These are phyloP conservation scores for Salix dunnii DNA, from an alignment of 345 rosid genomes.

Conservation along the genomic window DNA sequence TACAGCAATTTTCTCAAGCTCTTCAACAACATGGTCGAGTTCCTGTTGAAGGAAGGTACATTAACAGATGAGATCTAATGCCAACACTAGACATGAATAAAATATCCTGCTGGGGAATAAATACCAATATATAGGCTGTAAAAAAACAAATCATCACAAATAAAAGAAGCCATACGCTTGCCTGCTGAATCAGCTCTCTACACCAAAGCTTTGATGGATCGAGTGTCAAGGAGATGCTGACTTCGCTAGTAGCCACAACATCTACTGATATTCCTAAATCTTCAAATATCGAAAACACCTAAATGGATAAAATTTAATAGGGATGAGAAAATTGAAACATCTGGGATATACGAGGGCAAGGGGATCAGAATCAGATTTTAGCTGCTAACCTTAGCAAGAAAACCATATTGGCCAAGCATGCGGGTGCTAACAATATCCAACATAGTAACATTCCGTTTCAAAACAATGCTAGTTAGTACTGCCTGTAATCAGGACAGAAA, in stretches of 20 bases:
- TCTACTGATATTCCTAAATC: slow-evolving; percentile 96
- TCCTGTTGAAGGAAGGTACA: slow-evolving; percentile 46
- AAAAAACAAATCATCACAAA: background rate
- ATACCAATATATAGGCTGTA: background rate
- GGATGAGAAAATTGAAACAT: background rate
- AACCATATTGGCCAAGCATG: slow-evolving; percentile 98
- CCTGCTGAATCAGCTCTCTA: slow-evolving; percentile 98
- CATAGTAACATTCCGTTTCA: slow-evolving; percentile 97
- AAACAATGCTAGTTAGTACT: slow-evolving; percentile 91
- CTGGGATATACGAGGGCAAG: slow-evolving; percentile 8
- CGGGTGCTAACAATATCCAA: slow-evolving; percentile 96
- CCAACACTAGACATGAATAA: slow-evolving; percentile 4
- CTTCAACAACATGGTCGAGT: slow-evolving; percentile 97
- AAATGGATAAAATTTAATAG: slow-evolving; percentile 5
- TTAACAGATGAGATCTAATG: background rate
- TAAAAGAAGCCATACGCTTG: slow-evolving; percentile 40
- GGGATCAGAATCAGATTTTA: slow-evolving; percentile 6
- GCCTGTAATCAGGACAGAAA: slow-evolving; percentile 50
- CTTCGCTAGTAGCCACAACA: slow-evolving; percentile 99
- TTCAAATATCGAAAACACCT: slow-evolving; percentile 97
- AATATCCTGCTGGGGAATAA: background rate
- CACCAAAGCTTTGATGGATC: slow-evolving; percentile 99
- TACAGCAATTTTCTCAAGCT: slow-evolving; percentile 90
- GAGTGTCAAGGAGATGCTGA: slow-evolving; percentile 90
- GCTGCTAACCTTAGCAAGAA: slow-evolving; percentile 78